phyloP scores from a whole-genome alignment of 345 rosid species.

The Hibiscus syriacus region DNA sequence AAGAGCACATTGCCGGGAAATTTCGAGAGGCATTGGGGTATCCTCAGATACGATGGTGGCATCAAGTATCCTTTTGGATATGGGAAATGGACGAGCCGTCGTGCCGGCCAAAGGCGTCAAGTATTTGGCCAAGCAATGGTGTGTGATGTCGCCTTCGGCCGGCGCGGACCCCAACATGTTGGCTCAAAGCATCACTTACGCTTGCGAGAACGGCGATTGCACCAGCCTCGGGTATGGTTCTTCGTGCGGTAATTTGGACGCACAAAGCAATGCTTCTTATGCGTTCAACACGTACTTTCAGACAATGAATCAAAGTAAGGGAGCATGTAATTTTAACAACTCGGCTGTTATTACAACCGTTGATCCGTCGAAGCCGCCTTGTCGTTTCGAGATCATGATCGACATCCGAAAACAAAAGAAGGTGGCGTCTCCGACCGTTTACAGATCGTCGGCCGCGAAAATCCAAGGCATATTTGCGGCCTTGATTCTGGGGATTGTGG shows the following conservation, averaged over 20 bases:
- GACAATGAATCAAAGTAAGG: conserved; percentile 54
- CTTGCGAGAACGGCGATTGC: conserved; percentile 66
- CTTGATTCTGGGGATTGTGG: conserved; percentile 7
- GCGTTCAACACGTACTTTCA: conserved; percentile 73
- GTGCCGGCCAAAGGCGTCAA: conserved; percentile 58
- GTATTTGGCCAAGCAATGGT: conserved; percentile 57
- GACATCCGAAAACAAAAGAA: conserved; percentile 32
- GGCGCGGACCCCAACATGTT: conserved; percentile 28
- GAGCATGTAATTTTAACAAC: conserved; percentile 36
- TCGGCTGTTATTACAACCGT: conserved; percentile 28
- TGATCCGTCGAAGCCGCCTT: conserved; percentile 47
- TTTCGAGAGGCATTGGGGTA: conserved; percentile 58
- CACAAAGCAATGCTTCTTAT: conserved; percentile 47
- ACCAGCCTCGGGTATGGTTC: conserved; percentile 61
- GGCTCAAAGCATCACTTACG: conserved; percentile 26
- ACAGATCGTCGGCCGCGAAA: conserved; percentile 10
- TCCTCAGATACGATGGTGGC: conserved; percentile 62
- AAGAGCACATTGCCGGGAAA: conserved; percentile 44
- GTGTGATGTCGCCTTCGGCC: conserved; percentile 51
- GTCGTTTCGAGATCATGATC: conserved; percentile 62
- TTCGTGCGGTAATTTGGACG: conserved; percentile 44
- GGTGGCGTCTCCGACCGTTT: conserved; percentile 15
- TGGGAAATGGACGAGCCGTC: conserved; percentile 29
- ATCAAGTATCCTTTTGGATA: conserved; percentile 45
- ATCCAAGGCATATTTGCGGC: neutral